These are phyloP conservation scores for Colletotrichum gigasporum DNA, from an alignment of 2,329 filamentous ascomycete genomes.

Conservation along the genomic window DNA sequence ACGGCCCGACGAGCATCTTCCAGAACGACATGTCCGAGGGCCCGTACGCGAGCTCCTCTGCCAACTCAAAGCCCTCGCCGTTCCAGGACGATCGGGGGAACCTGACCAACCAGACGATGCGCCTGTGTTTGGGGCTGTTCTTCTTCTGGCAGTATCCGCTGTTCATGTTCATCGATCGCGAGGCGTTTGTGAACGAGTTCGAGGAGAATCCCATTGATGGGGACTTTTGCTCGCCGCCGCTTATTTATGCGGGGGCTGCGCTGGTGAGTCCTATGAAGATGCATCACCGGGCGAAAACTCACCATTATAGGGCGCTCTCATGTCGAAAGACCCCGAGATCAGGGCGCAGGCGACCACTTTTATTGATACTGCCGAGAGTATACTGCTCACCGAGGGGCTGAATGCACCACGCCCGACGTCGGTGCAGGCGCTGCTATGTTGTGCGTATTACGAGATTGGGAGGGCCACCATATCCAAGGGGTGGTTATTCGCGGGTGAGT, in stretches of 20 bases:
- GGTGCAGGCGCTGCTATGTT: slow-evolving; percentile 38
- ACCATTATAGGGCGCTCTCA: no score
- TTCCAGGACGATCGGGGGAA: background rate
- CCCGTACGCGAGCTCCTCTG: background rate
- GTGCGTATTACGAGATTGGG: slow-evolving; percentile 40
- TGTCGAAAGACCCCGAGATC: slow-evolving; percentile 28
- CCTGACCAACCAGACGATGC: slow-evolving; percentile 11
- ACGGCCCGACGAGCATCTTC: slow-evolving; percentile 39
- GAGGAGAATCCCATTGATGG: slow-evolving; percentile 20
- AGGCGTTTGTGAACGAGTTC: slow-evolving; percentile 35
- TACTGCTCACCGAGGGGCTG: slow-evolving; percentile 35
- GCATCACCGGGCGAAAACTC: no score
- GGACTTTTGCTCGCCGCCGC: slow-evolving; percentile 38
- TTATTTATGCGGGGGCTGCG: slow-evolving; percentile 36
- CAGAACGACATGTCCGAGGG: slow-evolving; percentile 10
- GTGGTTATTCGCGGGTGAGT: slow-evolving; percentile 34
- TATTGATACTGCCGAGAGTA: slow-evolving; percentile 35
- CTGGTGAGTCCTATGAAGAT: no score
- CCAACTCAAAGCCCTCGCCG: background rate
- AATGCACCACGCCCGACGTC: slow-evolving; percentile 35
- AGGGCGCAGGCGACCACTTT: slow-evolving; percentile 26
- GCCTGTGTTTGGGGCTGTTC: slow-evolving; percentile 34
- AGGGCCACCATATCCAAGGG: slow-evolving; percentile 39
- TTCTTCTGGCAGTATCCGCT: slow-evolving; percentile 42
- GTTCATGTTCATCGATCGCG: slow-evolving; percentile 43